Percentiles rank a stretch among this genome's conserved stretches.
Conservation (phyloP, 108 stramenopile species). For the Cyclotella atomus region DNA sequence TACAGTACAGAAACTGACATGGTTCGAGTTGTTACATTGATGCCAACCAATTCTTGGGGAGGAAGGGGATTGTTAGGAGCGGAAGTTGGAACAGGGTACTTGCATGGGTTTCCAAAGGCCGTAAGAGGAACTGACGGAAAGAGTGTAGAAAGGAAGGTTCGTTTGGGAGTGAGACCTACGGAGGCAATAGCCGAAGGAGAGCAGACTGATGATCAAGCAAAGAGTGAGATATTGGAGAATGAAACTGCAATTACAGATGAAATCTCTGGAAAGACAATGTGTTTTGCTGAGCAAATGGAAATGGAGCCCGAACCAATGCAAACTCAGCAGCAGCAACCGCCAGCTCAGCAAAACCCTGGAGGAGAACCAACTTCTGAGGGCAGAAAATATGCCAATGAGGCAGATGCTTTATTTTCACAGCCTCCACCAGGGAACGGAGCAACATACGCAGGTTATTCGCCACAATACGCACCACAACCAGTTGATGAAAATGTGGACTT, state of each 20-base stretch:
- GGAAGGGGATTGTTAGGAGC: slow-evolving; percentile 90
- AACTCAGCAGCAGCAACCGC: slow-evolving; percentile 14
- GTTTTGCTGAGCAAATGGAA: slow-evolving; percentile 73
- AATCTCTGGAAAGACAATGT: slow-evolving; percentile 38
- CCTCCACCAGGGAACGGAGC: slow-evolving; percentile 33
- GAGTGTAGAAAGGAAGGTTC: slow-evolving; percentile 73
- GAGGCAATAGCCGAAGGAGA: slow-evolving; percentile 19
- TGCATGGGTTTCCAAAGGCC: slow-evolving; percentile 84
- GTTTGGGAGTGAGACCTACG: slow-evolving; percentile 41
- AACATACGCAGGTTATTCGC: slow-evolving; percentile 4
- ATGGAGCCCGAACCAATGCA: slow-evolving; percentile 66
- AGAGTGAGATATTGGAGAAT: slow-evolving; percentile 8
- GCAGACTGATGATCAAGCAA: neutral
- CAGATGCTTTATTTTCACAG: slow-evolving; percentile 20
- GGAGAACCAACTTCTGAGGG: neutral
- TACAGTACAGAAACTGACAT: slow-evolving; percentile 91
- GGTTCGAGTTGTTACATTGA: slow-evolving; percentile 87
- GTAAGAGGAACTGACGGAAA: slow-evolving; percentile 68
- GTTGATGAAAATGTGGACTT: neutral
- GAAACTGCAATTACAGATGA: slow-evolving; percentile 45
- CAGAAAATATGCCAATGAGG: slow-evolving; percentile 10
- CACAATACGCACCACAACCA: neutral
- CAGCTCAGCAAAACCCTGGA: neutral
- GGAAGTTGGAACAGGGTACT: slow-evolving; percentile 91
- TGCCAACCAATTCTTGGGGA: slow-evolving; percentile 91